Evolutionary conservation across 805 yeast genomes (phyloP), one percentile per base, ranked within the genome.

Genomic region (Yarrowia osloensis): DNA sequence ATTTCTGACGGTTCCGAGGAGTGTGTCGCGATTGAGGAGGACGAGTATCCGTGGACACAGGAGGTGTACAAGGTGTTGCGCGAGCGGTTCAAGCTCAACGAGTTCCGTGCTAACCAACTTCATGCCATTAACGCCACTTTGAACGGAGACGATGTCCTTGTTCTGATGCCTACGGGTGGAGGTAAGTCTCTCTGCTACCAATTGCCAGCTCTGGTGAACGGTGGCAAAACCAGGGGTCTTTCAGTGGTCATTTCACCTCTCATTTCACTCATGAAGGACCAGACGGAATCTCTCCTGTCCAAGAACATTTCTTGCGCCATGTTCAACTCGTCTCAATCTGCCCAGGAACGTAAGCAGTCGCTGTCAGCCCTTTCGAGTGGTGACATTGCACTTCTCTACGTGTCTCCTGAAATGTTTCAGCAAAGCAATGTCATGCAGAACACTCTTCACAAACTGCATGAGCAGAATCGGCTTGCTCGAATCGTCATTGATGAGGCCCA

Each of bases 111-210:
- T 5, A 90, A 94, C 75, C 99, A 95, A 74, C 77, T 88, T 40
- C 95, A 91, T 66, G 98, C 98, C 0, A 85, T 95, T 6, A 86
- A 88, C 72, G 88, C 96, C 1, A 88, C 83, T 2, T 90, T 33
- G 73, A 54, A 83, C 5, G 97, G 97, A 0, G 82, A 84, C 50
- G 99, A 95, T 76, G 97, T 90, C 0, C 91, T 95, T 78, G 98
- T 95, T 1, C 80, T 95, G 72, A 94, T 95, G 97, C 99, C 99
- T 0, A 95, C 99, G 0, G 99, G 99, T 42, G 99, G 99, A 62
- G 99, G 99, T 62, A 95, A 95, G 75, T 93, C 98, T 0, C 78
- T 95, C 33, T 95, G 99, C 75, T 95, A 93, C 77, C 99, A 95
- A 77, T 81, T 95, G 40, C 98, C 99, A 0, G 97, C 99, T 0